Base-by-base conservation (phyloP, 140 eudicot genomes). In the Erigeron philadelphicus region DNA sequence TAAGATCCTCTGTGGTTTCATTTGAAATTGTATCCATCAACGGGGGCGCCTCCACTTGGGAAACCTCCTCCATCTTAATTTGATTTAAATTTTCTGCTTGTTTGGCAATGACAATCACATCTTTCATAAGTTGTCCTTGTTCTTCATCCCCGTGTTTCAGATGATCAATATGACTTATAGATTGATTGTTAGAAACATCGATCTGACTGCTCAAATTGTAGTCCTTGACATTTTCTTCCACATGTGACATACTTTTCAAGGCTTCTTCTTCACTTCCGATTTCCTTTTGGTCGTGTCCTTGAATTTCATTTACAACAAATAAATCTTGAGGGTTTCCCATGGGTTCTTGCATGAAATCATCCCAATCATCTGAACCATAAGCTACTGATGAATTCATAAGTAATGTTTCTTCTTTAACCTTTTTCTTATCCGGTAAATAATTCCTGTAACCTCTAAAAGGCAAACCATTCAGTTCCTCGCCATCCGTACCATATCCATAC, bases 301-400 rank as follows among this genome's bases (percentile, higher is more conserved):
- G 78, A 62, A 78, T 60, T 60, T 83, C 85, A 81, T 76, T 72
- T 15, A 57, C 72, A 19, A 62, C 72, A 71, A 79, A 64, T 47
- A 75, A 66, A 82, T 55, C 76, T 45, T 66, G 50, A 75, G 74
- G 54, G 75, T 61, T 82, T 66, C 69, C 95, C 60, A 65, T 46
- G 7, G 82, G 81, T 71, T 80, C 93, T 45, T 80, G 84, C 84
- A 79, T 62, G 78, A 77, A 92, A 83, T 92, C 93, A 60, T 89
- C 77, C 98, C 82, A 88, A 65, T 92, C 98, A 68, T 89, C 85
- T 40, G 90, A 74, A 73, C 96, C 98, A 84, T 84, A 92, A 5
- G 95, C 95, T 64, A 80, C 77, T 41, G 93, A 78, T 16, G 93
- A 79, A 50, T 72, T 80, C 95, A 92, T 85, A 50, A 74, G 68